Evolutionary conservation across 2,329 filamentous ascomycete genomes (phyloP), one percentile per base, ranked within the genome.

Genomic region (Periglandula ipomoeae): DNA sequence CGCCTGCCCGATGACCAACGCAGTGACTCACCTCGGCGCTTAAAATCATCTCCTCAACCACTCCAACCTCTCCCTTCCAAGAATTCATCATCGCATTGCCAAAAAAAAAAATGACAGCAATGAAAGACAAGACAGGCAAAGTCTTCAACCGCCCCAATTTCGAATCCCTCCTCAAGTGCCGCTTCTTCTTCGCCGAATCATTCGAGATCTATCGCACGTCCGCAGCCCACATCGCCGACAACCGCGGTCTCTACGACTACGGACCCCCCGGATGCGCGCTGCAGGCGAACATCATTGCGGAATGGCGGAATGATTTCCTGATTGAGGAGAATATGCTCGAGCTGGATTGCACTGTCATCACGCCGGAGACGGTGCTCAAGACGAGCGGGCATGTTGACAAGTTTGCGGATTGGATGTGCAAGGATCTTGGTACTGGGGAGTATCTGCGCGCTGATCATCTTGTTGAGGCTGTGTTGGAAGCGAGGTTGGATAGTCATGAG

Each of bases 161-260:
- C 62, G 93, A 97, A 64, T 85, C 83, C 53, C 80, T 97, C 62
- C 82, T 97, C 59, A 83, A 86, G 57, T 85, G 90, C 56, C 86
- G 89, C 67, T 76, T 91, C 71, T 97, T 97, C 76, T 95, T 91
- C 71, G 95, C 90, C 54, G 90, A 90, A 47, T 84, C 89, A 48
- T 97, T 96, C 69, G 93, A 97, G 70, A 91, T 95, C 61, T 97
- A 97, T n/a, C n/a, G n/a, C n/a, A n/a, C n/a, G n/a, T n/a, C n/a
- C n/a, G n/a, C n/a, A n/a, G n/a, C n/a, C n/a, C n/a, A n/a, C n/a
- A n/a, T n/a, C 65, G 87, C 87, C 58, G 89, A 89, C 62, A 85
- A 91, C 50, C 84, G 82, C 57, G 89, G 89, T 61, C 84, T 95
- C 50, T 96, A 89, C 73, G 90, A 96, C 70, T 95, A 94, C 70